Conservation (phyloP, 129 eudicot species). For the Flaveria brownii region DNA sequence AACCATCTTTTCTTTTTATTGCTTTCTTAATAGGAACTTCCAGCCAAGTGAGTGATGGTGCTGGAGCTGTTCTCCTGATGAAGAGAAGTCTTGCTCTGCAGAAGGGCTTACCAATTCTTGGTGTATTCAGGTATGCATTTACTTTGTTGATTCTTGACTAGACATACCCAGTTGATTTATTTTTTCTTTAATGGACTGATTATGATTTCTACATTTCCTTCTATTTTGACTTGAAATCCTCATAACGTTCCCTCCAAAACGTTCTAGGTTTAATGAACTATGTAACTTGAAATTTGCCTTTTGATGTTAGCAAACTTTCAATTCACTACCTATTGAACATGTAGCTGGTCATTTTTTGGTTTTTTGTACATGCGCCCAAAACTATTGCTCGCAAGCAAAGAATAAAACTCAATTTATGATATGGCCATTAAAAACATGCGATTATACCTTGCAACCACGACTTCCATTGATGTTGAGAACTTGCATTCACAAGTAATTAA, state of each 20-base stretch:
- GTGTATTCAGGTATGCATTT: constrained; percentile 73
- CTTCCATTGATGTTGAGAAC: neutral
- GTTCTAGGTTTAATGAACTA: neutral
- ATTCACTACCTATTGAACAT: neutral
- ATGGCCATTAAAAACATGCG: neutral
- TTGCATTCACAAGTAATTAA: neutral
- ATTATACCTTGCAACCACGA: neutral
- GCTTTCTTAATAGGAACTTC: constrained; percentile 64
- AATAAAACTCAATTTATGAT: neutral
- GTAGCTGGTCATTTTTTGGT: neutral
- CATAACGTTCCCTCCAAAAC: neutral
- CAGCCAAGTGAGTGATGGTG: constrained; percentile 96
- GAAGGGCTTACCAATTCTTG: constrained; percentile 92
- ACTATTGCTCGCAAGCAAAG: neutral
- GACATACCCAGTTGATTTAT: neutral
- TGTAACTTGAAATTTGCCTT: neutral
- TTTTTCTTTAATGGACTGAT: neutral
- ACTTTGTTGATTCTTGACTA: neutral
- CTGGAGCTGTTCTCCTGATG: constrained; percentile 95
- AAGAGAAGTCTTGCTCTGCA: constrained; percentile 81
- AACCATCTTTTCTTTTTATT: neutral
- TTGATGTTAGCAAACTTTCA: neutral
- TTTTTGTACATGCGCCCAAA: neutral
- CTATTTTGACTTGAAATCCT: neutral
- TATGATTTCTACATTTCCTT: neutral